Percentiles rank a stretch among this genome's conserved stretches.
phyloP scores from a whole-genome alignment of 2,329 filamentous ascomycete species.

The Tolypocladium album region DNA sequence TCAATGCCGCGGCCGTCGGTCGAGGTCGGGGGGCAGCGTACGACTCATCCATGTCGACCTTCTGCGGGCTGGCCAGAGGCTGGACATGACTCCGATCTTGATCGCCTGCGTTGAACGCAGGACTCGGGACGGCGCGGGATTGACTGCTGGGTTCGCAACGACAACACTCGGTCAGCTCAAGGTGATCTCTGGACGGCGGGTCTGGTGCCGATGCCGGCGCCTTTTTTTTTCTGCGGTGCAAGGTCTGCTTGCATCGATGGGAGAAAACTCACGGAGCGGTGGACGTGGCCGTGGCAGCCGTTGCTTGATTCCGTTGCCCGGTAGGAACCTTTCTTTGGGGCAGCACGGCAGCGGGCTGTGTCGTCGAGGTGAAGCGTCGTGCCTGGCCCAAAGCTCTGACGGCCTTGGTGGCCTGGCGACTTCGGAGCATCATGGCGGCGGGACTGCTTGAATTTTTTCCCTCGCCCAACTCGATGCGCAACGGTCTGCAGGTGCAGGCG shows the following conservation, averaged over 20 bases:
- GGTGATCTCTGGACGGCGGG: not conserved
- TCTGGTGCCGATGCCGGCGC: slow-evolving; percentile 6
- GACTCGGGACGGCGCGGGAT: slow-evolving; percentile 49
- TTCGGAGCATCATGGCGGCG: slow-evolving; percentile 34
- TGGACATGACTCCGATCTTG: slow-evolving; percentile 52
- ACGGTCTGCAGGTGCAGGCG: not conserved
- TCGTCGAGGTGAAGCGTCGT: slow-evolving; percentile 29
- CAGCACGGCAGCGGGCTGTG: slow-evolving; percentile 22
- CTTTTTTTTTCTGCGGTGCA: not conserved
- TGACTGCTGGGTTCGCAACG: slow-evolving; percentile 12
- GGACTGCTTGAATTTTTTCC: not conserved
- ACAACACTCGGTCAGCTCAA: slow-evolving; percentile 1
- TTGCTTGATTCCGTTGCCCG: slow-evolving; percentile 36
- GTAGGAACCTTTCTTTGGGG: slow-evolving; percentile 28
- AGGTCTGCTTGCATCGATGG: not conserved
- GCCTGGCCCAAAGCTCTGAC: slow-evolving; percentile 30
- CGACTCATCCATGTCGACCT: slow-evolving; percentile 68
- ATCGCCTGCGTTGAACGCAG: slow-evolving; percentile 44
- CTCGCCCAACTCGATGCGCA: not conserved
- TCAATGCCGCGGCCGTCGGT: not conserved
- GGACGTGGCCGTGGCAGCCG: slow-evolving; percentile 30
- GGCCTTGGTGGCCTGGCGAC: slow-evolving; percentile 35
- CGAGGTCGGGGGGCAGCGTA: slow-evolving; percentile 37
- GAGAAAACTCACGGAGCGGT: slow-evolving; percentile 39
- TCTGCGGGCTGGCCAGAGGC: slow-evolving; percentile 50